A percentile compares a stretch with the other conserved stretches of the same genome.
These are phyloP conservation scores for Chlamydomonas asymmetrica DNA, from an alignment of 139 green algal genomes.

Conservation along the genomic window DNA sequence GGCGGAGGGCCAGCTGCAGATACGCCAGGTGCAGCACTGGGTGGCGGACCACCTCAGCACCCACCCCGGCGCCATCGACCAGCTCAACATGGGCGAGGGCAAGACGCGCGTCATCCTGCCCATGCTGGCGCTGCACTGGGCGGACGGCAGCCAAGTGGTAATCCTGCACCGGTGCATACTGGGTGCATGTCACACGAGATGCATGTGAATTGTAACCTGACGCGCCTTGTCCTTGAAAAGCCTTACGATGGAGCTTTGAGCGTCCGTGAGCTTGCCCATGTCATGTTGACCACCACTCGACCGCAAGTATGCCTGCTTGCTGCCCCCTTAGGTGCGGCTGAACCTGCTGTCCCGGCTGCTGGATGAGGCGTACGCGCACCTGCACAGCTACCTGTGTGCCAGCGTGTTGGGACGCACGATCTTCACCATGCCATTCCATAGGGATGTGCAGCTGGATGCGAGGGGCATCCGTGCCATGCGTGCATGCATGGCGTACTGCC, in stretches of 20 bases:
- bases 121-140: constrained; percentile 58
- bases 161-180: no score
- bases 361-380: constrained; percentile 45
- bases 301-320: neutral
- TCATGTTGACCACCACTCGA: no score
- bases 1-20: constrained; percentile 61
- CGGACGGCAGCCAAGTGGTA: constrained; percentile 31
- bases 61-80: constrained; percentile 33
- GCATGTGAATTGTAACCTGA: no score
- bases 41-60: constrained; percentile 41
- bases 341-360: constrained; percentile 59
- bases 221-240: no score
- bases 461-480: constrained; percentile 24
- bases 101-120: constrained; percentile 72
- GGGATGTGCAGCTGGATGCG: constrained; percentile 39
- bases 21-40: constrained; percentile 52
- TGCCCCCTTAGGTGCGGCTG: constrained; percentile 50
- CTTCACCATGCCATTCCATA: constrained; percentile 52
- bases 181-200: no score
- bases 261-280: no score
- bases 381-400: constrained; percentile 51
- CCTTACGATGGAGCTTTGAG: no score
- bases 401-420: constrained; percentile 52
- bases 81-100: constrained; percentile 75
- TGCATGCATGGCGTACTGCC: constrained; percentile 31